phyloP scores from a whole-genome alignment of 495 filamentous ascomycete genomes.

The Aspergillus affinis region DNA sequence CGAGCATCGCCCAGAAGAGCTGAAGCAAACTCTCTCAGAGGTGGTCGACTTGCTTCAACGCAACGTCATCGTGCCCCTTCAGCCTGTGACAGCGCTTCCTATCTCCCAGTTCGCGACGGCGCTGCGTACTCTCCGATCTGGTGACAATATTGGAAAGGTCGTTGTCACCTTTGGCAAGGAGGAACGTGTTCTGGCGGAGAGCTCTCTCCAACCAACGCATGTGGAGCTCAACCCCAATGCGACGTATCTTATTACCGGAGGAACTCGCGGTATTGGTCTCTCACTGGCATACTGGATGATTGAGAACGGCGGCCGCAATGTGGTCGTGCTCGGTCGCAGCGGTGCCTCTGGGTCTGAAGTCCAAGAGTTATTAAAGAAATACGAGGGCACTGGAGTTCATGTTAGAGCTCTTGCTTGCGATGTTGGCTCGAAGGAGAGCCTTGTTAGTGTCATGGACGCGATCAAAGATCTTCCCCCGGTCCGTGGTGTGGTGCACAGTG shows the following conservation, averaged over 20 bases:
- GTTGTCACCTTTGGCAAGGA: background rate
- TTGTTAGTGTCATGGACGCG: background rate
- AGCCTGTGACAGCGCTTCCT: background rate
- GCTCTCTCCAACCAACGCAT: background rate
- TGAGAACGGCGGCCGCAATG: background rate
- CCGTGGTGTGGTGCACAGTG: background rate
- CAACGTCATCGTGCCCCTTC: background rate
- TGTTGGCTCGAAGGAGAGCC: background rate
- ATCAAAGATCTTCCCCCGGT: background rate
- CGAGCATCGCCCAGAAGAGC: background rate
- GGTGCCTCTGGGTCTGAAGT: slow-evolving; percentile 1
- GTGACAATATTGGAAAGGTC: background rate
- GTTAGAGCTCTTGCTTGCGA: slow-evolving; percentile 2
- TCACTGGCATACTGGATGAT: background rate
- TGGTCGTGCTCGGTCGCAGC: slow-evolving; percentile 1
- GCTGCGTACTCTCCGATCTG: background rate
- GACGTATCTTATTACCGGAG: background rate
- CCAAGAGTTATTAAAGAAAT: background rate
- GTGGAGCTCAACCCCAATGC: background rate
- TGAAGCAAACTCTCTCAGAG: background rate
- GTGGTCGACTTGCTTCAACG: background rate
- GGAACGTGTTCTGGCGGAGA: background rate
- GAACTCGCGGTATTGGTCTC: background rate
- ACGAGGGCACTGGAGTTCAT: background rate
- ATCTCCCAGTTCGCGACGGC: background rate